A percentile compares a stretch with the other conserved stretches of the same genome.
Conservation (phyloP, 352 stramenopile genomes). For the Phytophthora syringae region DNA sequence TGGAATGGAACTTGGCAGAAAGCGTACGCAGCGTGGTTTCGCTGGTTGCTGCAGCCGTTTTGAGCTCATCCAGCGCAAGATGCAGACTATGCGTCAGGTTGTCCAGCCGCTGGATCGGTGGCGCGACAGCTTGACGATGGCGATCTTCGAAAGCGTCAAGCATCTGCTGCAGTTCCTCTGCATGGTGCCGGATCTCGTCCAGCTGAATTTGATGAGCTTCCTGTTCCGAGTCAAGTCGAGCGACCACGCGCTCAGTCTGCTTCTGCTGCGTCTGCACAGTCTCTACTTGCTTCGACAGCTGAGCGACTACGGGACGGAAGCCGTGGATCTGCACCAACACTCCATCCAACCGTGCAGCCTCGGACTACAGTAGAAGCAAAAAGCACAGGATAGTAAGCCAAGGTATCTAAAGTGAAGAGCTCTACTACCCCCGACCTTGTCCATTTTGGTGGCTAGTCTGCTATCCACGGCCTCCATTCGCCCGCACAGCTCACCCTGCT, state of each 20-base stretch:
- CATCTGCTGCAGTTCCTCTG: conserved; percentile 22
- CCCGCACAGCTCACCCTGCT: conserved; percentile 55
- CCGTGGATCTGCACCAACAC: conserved; percentile 61
- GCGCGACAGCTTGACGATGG: conserved; percentile 13
- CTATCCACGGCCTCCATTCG: conserved; percentile 50
- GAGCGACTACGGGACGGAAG: conserved; percentile 49
- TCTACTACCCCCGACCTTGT: conserved; percentile 56
- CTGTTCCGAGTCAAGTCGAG: conserved; percentile 5
- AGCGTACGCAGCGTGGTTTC: conserved; percentile 40
- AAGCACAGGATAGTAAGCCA: not conserved
- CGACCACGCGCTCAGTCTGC: conserved; percentile 10
- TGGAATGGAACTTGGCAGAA: conserved; percentile 47
- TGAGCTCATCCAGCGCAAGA: conserved; percentile 12
- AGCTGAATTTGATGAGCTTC: conserved; percentile 13
- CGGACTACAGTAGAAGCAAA: conserved; percentile 40
- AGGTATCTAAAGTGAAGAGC: not conserved
- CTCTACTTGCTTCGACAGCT: conserved; percentile 37
- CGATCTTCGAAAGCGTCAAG: conserved; percentile 20
- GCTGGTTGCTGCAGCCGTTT: conserved; percentile 23
- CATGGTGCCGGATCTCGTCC: conserved; percentile 20
- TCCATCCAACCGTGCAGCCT: conserved; percentile 49
- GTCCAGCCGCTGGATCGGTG: conserved; percentile 25
- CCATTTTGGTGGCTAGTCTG: conserved; percentile 59
- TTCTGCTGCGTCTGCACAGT: conserved; percentile 20
- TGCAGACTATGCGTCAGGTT: conserved; percentile 28